Evolutionary conservation across 495 filamentous ascomycete genomes (phyloP).

Genomic region (Tuber indicum): DNA sequence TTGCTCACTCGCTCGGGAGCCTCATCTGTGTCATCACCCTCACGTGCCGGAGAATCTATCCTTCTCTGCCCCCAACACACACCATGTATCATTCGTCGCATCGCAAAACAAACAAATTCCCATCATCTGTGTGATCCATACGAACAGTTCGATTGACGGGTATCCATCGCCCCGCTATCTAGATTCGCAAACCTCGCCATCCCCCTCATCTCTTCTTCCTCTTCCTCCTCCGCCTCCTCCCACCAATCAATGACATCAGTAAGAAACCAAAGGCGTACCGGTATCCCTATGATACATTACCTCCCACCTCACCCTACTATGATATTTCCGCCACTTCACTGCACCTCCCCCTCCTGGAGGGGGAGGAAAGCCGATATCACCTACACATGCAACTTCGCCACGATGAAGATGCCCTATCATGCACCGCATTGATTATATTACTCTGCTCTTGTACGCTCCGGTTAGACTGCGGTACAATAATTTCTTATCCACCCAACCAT

Average conservation of each 20-base stretch:
- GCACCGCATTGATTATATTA: background rate
- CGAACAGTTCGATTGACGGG: background rate
- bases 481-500: background rate
- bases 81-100: background rate
- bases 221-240: background rate
- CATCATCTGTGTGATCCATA: background rate
- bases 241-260: background rate
- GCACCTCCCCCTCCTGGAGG: background rate
- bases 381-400: background rate
- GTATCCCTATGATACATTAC: background rate
- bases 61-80: background rate
- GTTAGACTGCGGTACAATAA: background rate
- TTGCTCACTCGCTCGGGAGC: background rate
- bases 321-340: background rate
- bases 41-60: background rate
- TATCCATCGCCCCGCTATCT: background rate
- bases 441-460: background rate
- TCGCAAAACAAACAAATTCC: background rate
- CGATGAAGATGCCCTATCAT: background rate
- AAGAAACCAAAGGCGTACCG: background rate
- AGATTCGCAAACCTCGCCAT: background rate
- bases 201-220: background rate
- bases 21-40: slow-evolving; percentile 1
- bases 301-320: background rate
- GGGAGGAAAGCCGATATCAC: background rate